Base-by-base conservation (phyloP, 1,284 basidiomycete genomes). In the Taiwanofungus camphoratus region DNA sequence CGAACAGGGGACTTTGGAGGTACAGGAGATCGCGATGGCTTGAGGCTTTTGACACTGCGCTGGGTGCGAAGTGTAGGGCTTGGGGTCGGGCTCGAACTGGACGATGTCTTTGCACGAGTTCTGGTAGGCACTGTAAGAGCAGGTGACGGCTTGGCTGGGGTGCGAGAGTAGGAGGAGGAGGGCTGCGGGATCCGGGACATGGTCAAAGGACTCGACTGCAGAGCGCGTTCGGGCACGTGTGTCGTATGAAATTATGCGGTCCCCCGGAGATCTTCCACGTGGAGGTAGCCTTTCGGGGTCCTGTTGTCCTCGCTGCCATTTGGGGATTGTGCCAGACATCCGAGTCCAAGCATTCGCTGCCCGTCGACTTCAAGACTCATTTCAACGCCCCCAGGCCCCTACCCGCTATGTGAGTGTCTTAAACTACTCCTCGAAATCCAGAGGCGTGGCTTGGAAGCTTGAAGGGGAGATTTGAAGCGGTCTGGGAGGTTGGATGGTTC, bases 101-200 rank as follows among this genome's bases (percentile, higher is more conserved):
- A 39, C 8, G 41, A 46, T 13, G 48, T 36, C 37, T 35, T 45
- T 21, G 48, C 45, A 13, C 50, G 51, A 11, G 53, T 52, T 29
- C 53, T 58, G 2, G 53, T 48, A 5, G 54, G 50, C 8, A 53
- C 49, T 5, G 48, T 45, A 5, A 40, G 23, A 2, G 50, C 27
- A 9, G 43, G 49, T 18, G 36, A 43, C 34, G 29, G 53, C 61
- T 66, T 52, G 58, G 49, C 48, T 33, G 39, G 50, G 1, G 52
- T 46, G 36, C 68, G 63, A 27, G 69, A 64, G 13, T 69, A 65
- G 3, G 68, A 65, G n/a, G 69, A 65, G 3, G 68, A 60, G 4
- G 64, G 59, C 46, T 69, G 71, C 12, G 74, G 72, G 30, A 74
- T 62, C 48, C 76, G 73, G 47, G 75, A 76, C 76, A 77, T 73